Evolutionary conservation across 495 filamentous ascomycete genomes (phyloP), one percentile per base, ranked within the genome.

Genomic region (Talaromyces ruber): DNA sequence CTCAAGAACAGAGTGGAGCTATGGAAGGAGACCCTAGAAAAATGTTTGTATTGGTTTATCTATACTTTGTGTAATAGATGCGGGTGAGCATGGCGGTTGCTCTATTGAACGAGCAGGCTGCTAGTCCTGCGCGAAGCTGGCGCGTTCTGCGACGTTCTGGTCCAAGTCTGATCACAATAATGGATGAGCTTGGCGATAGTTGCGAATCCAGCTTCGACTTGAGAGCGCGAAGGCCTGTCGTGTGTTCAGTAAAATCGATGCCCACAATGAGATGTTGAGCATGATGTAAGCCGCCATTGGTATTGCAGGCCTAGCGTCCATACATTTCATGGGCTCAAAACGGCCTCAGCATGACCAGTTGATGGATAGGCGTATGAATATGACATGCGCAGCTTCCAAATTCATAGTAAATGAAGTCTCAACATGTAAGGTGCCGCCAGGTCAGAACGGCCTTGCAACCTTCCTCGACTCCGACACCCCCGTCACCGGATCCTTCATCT

Each of bases 391-490:
- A 45, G 39, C n/a, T n/a, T n/a, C n/a, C n/a, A n/a, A n/a, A n/a
- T 45, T n/a, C 16, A 45, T 21, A 9, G 6, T 18, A 45, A 21
- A 45, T 45, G n/a, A 21, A 18, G 1, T 21, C 16, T 45, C 39
- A n/a, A 45, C n/a, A 45, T 7, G 2, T 45, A 6, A 9, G 1
- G 3, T 47, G n/a, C 6, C 43, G 34, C 18, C 51, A 26, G 24
- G 14, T 54, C 14, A 97, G 64, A 92, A 89, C 2, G 93, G 94
- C 72, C 94, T 89, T 25, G 93, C 94, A 63, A 97, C 93, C 78
- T 98, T 98, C 73, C 94, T 86, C 65, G 72, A 75, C 81, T 98
- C 94, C 62, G 79, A 83, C 56, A 75, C 58, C 9, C 92, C 93
- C n/a, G 89, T 96, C 58, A 83, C 81, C 7, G 88, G 85, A 76